Evolutionary conservation across 345 rosid genomes (phyloP), one percentile per base, ranked within the genome.

Genomic region (Lumnitzera racemosa): DNA sequence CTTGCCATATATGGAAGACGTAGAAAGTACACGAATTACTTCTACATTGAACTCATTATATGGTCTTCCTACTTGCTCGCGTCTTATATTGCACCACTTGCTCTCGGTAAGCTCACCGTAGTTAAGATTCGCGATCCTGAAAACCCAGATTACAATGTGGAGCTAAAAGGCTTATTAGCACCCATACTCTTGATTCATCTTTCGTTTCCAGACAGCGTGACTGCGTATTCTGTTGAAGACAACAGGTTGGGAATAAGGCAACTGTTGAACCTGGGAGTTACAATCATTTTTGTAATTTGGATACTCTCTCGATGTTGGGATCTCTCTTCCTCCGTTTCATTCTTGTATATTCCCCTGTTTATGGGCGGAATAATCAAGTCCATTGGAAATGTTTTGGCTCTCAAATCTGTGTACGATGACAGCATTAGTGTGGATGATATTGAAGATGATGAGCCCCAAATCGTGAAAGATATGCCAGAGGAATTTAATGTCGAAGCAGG

Each of bases 221-320:
- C 74, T 0, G 69, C 74, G 25, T 70, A 64, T 20, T 47, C 74
- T 8, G 65, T 60, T 2, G 74, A 70, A 49, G 74, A 70, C 47
- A 65, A 65, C 46, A 47, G 61, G 27, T 53, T 64, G 23, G 64
- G 70, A 7, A 11, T 12, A 16, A 56, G 74, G 57, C 70, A 60
- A 11, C 17, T 65, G 23, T 41, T 64, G 27, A 63, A 65, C 24
- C 12, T 70, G 13, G 49, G 41, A 17, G 47, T 59, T 41, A 67
- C 58, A 15, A 48, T 65, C 0, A 29, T 16, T 51, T 58, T 49
- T 15, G 58, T 51, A 0, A 1, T 36, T 7, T 65, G 63, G 61
- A 54, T 59, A 13, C 49, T 59, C 16, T 46, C 51, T 15, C 58
- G 63, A 15, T 63, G 68, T 27, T 56, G 74, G 70, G 63, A 65